phyloP scores from a whole-genome alignment of 2,329 filamentous ascomycete species.

The Beauveria caledonica region DNA sequence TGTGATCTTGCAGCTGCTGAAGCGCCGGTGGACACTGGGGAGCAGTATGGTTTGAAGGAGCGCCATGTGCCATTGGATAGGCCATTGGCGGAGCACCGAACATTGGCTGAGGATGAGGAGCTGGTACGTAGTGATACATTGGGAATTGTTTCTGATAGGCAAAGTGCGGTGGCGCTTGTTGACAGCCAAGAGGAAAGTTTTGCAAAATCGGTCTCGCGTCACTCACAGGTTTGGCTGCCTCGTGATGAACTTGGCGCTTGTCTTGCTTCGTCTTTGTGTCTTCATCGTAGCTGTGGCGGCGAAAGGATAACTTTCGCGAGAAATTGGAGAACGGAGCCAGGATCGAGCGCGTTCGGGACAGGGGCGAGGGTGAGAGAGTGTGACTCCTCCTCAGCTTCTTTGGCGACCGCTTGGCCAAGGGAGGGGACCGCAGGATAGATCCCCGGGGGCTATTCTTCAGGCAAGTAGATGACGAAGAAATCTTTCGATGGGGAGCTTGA shows the following conservation, averaged over 20 bases:
- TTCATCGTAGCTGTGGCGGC: slow-evolving; percentile 1
- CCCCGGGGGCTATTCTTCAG: not conserved
- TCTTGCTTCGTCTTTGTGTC: not conserved
- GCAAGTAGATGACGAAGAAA: not conserved
- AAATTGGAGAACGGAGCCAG: not conserved
- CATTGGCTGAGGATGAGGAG: not conserved
- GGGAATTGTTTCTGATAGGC: not conserved
- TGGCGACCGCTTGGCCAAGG: not conserved
- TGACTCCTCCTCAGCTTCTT: slow-evolving; percentile 2
- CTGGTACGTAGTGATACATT: not conserved
- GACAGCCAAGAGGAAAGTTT: not conserved
- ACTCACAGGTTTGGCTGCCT: not conserved
- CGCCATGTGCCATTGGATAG: not conserved
- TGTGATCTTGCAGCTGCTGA: not conserved
- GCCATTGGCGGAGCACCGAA: not conserved
- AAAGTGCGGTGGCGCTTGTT: not conserved
- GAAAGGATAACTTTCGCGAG: not conserved
- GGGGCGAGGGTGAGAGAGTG: slow-evolving; percentile 3
- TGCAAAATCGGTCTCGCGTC: not conserved
- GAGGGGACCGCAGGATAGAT: not conserved
- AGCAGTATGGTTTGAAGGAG: not conserved
- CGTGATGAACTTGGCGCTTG: not conserved
- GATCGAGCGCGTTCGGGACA: not conserved
- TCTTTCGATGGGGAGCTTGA: not conserved
- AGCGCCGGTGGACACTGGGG: not conserved